These are phyloP conservation scores for Metschnikowia hibisci DNA, from an alignment of 805 yeast genomes.

Conservation along the genomic window DNA sequence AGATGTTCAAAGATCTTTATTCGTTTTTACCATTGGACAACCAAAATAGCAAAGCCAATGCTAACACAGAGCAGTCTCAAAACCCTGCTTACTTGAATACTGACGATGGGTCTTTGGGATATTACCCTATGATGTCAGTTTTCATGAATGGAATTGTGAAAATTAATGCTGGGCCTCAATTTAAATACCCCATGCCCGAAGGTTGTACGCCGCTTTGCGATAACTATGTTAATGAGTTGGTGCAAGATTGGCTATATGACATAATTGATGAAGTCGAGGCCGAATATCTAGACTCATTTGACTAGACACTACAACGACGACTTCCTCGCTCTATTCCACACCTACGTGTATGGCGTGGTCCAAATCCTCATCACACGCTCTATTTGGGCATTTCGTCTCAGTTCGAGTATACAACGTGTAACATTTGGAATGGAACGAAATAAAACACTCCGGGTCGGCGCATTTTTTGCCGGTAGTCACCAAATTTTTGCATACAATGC, in stretches of 20 bases:
- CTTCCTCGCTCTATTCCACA: not conserved
- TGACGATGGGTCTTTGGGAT: constrained; percentile 87
- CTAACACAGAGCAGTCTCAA: constrained; percentile 31
- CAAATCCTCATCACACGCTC: constrained; percentile 7
- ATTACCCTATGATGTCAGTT: constrained; percentile 85
- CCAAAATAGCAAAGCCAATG: constrained; percentile 30
- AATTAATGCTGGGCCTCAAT: constrained; percentile 64
- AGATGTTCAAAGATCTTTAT: constrained; percentile 61
- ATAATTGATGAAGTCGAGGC: constrained; percentile 79
- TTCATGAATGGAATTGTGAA: constrained; percentile 74
- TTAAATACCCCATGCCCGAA: constrained; percentile 36
- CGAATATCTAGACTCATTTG: constrained; percentile 47
- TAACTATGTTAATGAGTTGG: constrained; percentile 63
- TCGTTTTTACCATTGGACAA: constrained; percentile 81
- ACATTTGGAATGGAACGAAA: constrained; percentile 49
- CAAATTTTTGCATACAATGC: constrained; percentile 50
- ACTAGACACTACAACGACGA: constrained; percentile 12
- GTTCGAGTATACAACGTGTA: constrained; percentile 35
- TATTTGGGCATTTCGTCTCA: constrained; percentile 18
- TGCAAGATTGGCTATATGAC: constrained; percentile 83
- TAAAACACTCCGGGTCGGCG: constrained; percentile 25
- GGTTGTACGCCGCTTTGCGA: constrained; percentile 50
- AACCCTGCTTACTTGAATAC: constrained; percentile 38
- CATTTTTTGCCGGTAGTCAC: constrained; percentile 47
- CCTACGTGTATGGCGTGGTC: constrained; percentile 5